Conservation (phyloP, 768 basidiomycete species). For the Pisolithus marmoratus region DNA sequence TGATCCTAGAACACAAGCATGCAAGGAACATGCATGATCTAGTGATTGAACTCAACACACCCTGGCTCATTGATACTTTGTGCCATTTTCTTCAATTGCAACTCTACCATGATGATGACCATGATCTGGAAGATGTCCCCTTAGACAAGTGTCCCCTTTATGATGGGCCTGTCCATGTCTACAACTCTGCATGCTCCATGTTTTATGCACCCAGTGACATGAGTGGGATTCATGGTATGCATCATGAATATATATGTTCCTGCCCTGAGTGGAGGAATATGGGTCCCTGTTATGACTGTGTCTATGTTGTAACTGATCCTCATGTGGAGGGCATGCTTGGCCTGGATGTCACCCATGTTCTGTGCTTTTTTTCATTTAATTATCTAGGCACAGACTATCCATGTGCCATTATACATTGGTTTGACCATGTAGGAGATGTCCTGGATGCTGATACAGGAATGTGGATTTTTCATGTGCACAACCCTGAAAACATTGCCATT, state of each 20-base stretch:
- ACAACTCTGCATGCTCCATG: slow-evolving; percentile 15
- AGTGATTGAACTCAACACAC: background rate
- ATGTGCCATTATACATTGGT: slow-evolving; percentile 22
- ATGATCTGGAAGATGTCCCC: background rate
- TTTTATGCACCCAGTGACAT: slow-evolving; percentile 16
- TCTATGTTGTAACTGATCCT: slow-evolving; percentile 14
- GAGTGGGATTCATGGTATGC: slow-evolving; percentile 17
- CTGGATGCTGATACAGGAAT: slow-evolving; percentile 22
- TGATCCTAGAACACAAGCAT: background rate
- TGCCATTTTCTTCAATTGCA: slow-evolving; percentile 2
- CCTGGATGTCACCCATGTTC: slow-evolving; percentile 11
- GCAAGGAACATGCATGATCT: background rate
- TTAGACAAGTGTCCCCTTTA: background rate
- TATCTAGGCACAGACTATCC: slow-evolving; percentile 5
- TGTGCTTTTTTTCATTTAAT: slow-evolving; percentile 22
- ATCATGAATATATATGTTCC: slow-evolving; percentile 16
- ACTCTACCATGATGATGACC: slow-evolving; percentile 5
- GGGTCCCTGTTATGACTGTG: slow-evolving; percentile 12
- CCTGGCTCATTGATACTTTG: background rate
- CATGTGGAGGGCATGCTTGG: slow-evolving; percentile 15
- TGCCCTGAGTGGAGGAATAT: slow-evolving; percentile 16
- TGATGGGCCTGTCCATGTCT: background rate
- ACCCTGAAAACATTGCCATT: slow-evolving; percentile 6
- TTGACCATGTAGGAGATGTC: slow-evolving; percentile 6
- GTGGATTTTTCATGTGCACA: slow-evolving; percentile 19